Base-by-base conservation (phyloP, 768 basidiomycete genomes). In the Roridomyces roridus region DNA sequence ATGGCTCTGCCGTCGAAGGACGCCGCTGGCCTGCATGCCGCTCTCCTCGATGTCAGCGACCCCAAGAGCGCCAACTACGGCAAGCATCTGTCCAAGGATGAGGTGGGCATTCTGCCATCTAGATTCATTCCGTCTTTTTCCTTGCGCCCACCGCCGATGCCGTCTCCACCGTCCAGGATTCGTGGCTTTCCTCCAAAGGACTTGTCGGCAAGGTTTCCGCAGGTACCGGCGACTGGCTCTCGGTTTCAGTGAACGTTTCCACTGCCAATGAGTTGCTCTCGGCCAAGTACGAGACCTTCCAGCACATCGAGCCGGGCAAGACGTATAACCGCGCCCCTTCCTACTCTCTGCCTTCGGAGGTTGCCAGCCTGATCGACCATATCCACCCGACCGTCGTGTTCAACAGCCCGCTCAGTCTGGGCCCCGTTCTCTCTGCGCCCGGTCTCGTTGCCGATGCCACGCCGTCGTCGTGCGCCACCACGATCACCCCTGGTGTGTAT, bases 161-260 rank as follows among this genome's bases (percentile, higher is more conserved):
- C 17, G 31, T 55, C 20, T 76, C 81, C 46, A 46, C 57, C 26
- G 69, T 69, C 26, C 69, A 68, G 18, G 31, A 34, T 15, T 70
- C 73, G 50, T 84, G 83, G 83, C 68, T 84, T 6, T 68, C 69
- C 0, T 72, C 70, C 1, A 71, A 80, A 37, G 66, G 71, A 21
- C 62, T 68, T 39, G 48, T 74, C 5, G 46, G 65, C 14, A 37
- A 20, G 17, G 21, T 25, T 1, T 72, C 74, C 15, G 77, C 80
- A 18, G 70, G 75, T 2, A 78, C 81, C 0, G 69, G 72, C 6
- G 75, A 78, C 64, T 75, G 74, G 74, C 50, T 77, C 23, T 53
- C 57, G 25, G 58, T 76, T 63, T 53, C 55, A 10, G 51, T 72
- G 7, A 60, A 70, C 7, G 74, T 75, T 50, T 63, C 61, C 28